Evolutionary conservation across 768 basidiomycete species (phyloP).

Genomic region (Coprinopsis sp.): DNA sequence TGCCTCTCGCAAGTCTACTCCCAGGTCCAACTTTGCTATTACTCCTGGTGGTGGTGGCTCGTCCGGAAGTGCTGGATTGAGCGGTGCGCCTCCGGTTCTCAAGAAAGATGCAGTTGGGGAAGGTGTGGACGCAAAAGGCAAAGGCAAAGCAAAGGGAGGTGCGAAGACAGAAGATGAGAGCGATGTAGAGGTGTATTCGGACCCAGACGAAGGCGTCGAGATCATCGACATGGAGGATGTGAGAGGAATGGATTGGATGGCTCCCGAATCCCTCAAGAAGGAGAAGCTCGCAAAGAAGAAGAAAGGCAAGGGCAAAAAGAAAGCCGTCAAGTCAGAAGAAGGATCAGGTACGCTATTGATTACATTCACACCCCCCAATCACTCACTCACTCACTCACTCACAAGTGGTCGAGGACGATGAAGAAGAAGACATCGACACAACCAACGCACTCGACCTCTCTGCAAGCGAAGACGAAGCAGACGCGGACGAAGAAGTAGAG

Average conservation of each 20-base stretch:
- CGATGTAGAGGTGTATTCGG: constrained; percentile 74
- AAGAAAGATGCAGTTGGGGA: constrained; percentile 42
- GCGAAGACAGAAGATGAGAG: constrained; percentile 31
- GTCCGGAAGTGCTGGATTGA: too few species aligned
- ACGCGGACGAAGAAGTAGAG: constrained; percentile 76
- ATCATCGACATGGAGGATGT: constrained; percentile 82
- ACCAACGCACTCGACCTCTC: constrained; percentile 65
- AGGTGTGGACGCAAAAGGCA: constrained; percentile 23
- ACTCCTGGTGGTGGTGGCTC: too few species aligned
- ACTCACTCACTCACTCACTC: background rate
- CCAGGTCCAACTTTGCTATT: constrained; percentile 55
- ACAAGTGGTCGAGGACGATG: constrained; percentile 7
- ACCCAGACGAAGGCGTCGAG: constrained; percentile 84
- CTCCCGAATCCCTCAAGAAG: constrained; percentile 66
- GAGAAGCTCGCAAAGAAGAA: constrained; percentile 30
- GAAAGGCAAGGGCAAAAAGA: constrained; percentile 46
- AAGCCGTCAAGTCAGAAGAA: too few species aligned
- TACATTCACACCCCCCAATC: background rate
- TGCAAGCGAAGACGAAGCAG: constrained; percentile 74
- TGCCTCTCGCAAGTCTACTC: constrained; percentile 40
- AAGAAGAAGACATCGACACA: constrained; percentile 35
- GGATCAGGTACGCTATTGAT: constrained; percentile 22
- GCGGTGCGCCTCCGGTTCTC: constrained; percentile 47
- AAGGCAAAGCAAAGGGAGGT: constrained; percentile 23
- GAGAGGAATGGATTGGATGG: constrained; percentile 81